phyloP scores from a whole-genome alignment of 768 basidiomycete genomes.

The Megacollybia marginata region DNA sequence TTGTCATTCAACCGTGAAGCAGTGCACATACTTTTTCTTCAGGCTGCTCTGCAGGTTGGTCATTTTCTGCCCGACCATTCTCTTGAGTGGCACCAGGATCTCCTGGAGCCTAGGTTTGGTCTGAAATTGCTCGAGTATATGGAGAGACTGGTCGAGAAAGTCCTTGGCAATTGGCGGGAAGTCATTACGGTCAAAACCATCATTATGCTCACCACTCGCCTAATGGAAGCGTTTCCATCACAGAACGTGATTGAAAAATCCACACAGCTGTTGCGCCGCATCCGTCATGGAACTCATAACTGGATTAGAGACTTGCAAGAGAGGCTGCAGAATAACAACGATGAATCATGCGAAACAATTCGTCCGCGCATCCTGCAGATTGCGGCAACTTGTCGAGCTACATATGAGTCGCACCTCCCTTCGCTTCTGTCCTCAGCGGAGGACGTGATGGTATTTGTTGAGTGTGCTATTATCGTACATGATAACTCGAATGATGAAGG shows the following conservation, averaged over 20 bases:
- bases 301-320: constrained; percentile 17
- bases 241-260: not conserved
- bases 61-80: constrained; percentile 7
- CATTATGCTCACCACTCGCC: constrained; percentile 26
- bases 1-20: constrained; percentile 31
- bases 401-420: constrained; percentile 13
- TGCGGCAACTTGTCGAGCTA: constrained; percentile 31
- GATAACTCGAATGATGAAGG: constrained; percentile 14
- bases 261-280: constrained; percentile 19
- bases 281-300: constrained; percentile 21
- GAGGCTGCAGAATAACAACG: constrained; percentile 3
- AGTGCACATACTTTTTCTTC: constrained; percentile 33
- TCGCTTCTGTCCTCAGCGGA: constrained; percentile 12
- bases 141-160: constrained; percentile 20
- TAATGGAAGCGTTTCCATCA: constrained; percentile 17
- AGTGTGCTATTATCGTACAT: constrained; percentile 23
- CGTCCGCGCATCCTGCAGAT: constrained; percentile 24
- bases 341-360: constrained; percentile 8
- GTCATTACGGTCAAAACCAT: constrained; percentile 22
- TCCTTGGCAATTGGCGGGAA: constrained; percentile 37
- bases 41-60: constrained; percentile 38
- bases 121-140: constrained; percentile 27
- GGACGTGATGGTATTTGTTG: constrained; percentile 21
- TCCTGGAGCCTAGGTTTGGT: constrained; percentile 25
- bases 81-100: constrained; percentile 32